Base-by-base conservation (phyloP, 2,329 filamentous ascomycete species). In the Macrophomina tecta region DNA sequence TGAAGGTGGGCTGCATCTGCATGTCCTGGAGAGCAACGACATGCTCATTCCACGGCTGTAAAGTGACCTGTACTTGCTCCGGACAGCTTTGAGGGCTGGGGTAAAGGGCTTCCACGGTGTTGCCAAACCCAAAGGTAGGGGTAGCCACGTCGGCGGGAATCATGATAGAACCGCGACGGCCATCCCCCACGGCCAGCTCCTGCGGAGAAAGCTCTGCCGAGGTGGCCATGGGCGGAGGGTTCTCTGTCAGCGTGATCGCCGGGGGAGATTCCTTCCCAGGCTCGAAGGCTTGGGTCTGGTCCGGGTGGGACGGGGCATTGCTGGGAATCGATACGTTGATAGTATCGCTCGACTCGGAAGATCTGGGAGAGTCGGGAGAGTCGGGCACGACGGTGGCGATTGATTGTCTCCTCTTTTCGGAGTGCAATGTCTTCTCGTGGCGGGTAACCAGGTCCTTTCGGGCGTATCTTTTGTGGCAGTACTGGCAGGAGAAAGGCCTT, bases 381-480 rank as follows among this genome's bases (percentile, higher is more conserved):
- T 62, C 58, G 5, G 58, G 58, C 8, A 62, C 45, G 32, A 30
- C 58, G 45, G 58, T 62, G 32, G 58, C 58, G n/a, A 62, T n/a
- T 18, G 58, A 62, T n/a, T 62, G 58, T 8, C 58, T 49, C 28
- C 58, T 62, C 53, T 56, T 58, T n/a, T 65, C 45, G 52, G 73
- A 70, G 60, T 78, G 76, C 14, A 78, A 67, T 11, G 76, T 76
- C 51, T 73, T 71, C 52, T 77, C 76, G 61, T 78, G 76, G 53
- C 76, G 72, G 60, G 77, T 75, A 14, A 78, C 73, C n/a, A 78
- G 70, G 66, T 78, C 76, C 74, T 76, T 78, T 66, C 76, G 71
- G 56, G 74, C 75, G 68, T 77, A 78, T 56, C 69, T 72, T 23
- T 74, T 69, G 18, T 74, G 72, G 70, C 76, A 78, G 58, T 75